Evolutionary conservation across 2,329 filamentous ascomycete species (phyloP).

Genomic region (Fusarium nelsonii): DNA sequence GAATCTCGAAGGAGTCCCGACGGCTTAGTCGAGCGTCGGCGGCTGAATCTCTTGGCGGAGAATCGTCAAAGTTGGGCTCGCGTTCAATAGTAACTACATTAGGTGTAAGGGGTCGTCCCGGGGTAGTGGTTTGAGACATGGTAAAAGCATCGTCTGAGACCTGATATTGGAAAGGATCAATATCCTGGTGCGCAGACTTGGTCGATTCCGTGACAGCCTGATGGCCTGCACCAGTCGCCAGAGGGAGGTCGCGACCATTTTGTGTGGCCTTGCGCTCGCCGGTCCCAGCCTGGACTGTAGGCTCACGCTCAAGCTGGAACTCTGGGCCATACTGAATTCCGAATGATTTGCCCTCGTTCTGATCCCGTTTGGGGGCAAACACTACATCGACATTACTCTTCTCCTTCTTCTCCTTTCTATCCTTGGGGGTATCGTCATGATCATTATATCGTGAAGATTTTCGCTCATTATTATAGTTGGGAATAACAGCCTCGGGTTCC

Average conservation of each 20-base stretch:
- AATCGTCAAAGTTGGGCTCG: conserved; percentile 63
- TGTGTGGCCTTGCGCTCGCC: conserved; percentile 44
- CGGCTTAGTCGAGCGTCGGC: conserved; percentile 59
- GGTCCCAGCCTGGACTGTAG: conserved; percentile 41
- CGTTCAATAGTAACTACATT: conserved; percentile 66
- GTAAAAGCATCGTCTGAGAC: conserved; percentile 65
- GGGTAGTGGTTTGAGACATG: conserved; percentile 57
- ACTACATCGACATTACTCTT: conserved; percentile 46
- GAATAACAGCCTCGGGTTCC: conserved; percentile 48
- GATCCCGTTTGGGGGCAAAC: conserved; percentile 43
- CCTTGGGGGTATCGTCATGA: conserved; percentile 47
- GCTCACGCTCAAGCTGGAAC: conserved; percentile 42
- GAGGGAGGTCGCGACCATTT: conserved; percentile 47
- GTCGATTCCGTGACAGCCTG: conserved; percentile 45
- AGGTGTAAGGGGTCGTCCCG: conserved; percentile 61
- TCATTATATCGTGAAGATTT: conserved; percentile 52
- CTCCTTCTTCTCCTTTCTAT: conserved; percentile 44
- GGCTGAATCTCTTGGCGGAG: conserved; percentile 48
- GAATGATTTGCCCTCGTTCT: conserved; percentile 46
- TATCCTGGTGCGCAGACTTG: conserved; percentile 47
- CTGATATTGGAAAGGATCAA: conserved; percentile 72
- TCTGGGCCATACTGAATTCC: conserved; percentile 50
- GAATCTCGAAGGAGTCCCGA: conserved; percentile 63
- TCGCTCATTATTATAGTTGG: conserved; percentile 50
- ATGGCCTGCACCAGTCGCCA: conserved; percentile 48